These are phyloP conservation scores for Lactarius vividus DNA, from an alignment of 768 basidiomycete genomes.

Conservation along the genomic window DNA sequence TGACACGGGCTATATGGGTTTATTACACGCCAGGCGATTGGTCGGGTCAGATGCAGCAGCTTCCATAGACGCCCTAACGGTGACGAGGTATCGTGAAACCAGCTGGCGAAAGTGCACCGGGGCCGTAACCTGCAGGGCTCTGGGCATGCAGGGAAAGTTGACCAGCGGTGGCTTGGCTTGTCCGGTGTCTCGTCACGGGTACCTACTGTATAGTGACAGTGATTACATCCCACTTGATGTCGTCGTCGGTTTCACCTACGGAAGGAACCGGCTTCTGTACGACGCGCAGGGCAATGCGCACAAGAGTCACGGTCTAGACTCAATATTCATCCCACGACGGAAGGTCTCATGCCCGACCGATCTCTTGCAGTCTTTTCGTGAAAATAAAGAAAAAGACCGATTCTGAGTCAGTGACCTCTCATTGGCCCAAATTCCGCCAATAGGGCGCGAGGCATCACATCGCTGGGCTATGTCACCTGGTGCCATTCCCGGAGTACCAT, in stretches of 20 bases:
- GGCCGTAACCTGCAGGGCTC: slow-evolving; percentile 26
- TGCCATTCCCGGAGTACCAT: neutral
- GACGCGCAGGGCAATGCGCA: neutral
- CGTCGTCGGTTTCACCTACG: slow-evolving; percentile 43
- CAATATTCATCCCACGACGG: no score
- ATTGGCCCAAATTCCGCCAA: slow-evolving; percentile 53
- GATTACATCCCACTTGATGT: slow-evolving; percentile 46
- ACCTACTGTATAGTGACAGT: slow-evolving; percentile 43
- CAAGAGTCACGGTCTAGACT: slow-evolving; percentile 23
- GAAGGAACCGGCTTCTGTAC: neutral
- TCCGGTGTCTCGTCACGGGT: slow-evolving; percentile 42
- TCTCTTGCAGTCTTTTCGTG: no score
- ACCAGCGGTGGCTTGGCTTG: slow-evolving; percentile 40
- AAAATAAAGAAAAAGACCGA: no score
- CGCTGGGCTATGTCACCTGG: no score
- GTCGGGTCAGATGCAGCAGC: slow-evolving; percentile 1
- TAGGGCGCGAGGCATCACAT: slow-evolving; percentile 5
- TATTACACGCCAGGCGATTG: neutral
- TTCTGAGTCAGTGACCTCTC: no score
- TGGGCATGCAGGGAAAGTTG: slow-evolving; percentile 44
- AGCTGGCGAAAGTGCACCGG: no score
- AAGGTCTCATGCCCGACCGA: no score
- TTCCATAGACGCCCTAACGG: slow-evolving; percentile 40
- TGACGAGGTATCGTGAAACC: slow-evolving; percentile 47
- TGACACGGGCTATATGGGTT: slow-evolving; percentile 31